These are phyloP conservation scores for Amanita fuliginea DNA, from an alignment of 768 basidiomycete genomes.

Conservation along the genomic window DNA sequence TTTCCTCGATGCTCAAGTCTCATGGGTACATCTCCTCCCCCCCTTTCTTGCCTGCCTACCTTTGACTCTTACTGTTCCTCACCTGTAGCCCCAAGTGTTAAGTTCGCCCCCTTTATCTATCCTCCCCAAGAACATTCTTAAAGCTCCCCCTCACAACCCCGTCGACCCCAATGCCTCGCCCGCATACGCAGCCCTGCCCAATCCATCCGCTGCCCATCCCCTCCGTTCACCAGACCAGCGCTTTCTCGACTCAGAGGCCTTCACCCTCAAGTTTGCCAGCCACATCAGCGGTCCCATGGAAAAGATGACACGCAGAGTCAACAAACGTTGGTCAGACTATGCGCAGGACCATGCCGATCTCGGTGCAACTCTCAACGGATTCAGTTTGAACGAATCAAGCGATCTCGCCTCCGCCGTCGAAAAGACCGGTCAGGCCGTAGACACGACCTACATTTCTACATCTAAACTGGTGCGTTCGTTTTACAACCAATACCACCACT, in stretches of 20 bases:
- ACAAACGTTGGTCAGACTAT: constrained; percentile 94
- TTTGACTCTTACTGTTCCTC: not conserved
- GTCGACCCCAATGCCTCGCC: constrained; percentile 64
- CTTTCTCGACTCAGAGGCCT: constrained; percentile 91
- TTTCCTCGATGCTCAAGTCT: constrained; percentile 91
- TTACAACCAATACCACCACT: constrained; percentile 1
- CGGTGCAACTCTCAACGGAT: constrained; percentile 87
- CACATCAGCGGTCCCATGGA: constrained; percentile 93
- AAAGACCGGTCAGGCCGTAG: constrained; percentile 94
- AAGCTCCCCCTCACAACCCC: constrained; percentile 92
- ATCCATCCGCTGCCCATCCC: constrained; percentile 81
- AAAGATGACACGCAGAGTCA: constrained; percentile 83
- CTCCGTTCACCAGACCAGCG: constrained; percentile 90
- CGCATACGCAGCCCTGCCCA: constrained; percentile 79
- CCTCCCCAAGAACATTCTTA: constrained; percentile 91
- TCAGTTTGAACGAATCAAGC: constrained; percentile 77
- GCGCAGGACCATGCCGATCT: constrained; percentile 85
- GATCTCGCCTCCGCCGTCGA: constrained; percentile 77
- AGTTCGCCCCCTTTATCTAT: constrained; percentile 87
- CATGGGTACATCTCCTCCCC: constrained; percentile 60
- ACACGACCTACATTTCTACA: constrained; percentile 89
- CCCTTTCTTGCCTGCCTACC: not conserved
- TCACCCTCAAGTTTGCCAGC: constrained; percentile 90
- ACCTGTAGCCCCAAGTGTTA: constrained; percentile 74
- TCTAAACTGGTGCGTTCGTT: constrained; percentile 54